Conservation (phyloP, 805 yeast genomes). For the Starmera dryadoides region DNA sequence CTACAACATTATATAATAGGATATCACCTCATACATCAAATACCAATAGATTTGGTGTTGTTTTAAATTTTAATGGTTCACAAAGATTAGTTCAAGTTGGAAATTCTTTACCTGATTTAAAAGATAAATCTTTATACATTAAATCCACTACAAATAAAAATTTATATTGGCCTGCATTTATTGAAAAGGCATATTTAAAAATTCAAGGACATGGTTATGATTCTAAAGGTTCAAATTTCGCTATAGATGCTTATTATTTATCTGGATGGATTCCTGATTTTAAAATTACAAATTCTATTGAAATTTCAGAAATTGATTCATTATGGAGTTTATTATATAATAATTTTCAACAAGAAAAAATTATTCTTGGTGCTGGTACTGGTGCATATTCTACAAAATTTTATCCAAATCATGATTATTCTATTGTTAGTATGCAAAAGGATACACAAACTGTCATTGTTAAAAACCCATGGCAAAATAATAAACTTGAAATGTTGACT, state of each 20-base stretch:
- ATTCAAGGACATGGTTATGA: conserved; percentile 45
- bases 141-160: conserved; percentile 9
- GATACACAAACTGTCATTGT: conserved; percentile 19
- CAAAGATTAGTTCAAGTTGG: conserved; percentile 39
- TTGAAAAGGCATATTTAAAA: conserved; percentile 71
- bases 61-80: conserved; percentile 46
- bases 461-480: conserved; percentile 39
- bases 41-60: conserved; percentile 29
- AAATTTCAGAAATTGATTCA: conserved; percentile 23
- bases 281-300: conserved; percentile 18
- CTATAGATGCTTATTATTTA: conserved; percentile 56
- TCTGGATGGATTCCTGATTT: conserved; percentile 74
- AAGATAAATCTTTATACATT: conserved; percentile 10
- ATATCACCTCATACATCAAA: conserved; percentile 13
- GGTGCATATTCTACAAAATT: conserved; percentile 37
- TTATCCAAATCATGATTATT: conserved; percentile 64
- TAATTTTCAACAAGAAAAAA: conserved; percentile 24
- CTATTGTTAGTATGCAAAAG: conserved; percentile 35
- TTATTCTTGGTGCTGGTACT: conserved; percentile 65
- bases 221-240: conserved; percentile 72
- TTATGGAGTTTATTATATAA: conserved; percentile 28
- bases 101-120: conserved; percentile 34
- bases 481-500: conserved; percentile 6
- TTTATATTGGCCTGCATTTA: conserved; percentile 56
- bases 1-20: conserved; percentile 1